These are phyloP conservation scores for Drechmeria coniospora DNA, from an alignment of 2,329 filamentous ascomycete species.

Conservation along the genomic window DNA sequence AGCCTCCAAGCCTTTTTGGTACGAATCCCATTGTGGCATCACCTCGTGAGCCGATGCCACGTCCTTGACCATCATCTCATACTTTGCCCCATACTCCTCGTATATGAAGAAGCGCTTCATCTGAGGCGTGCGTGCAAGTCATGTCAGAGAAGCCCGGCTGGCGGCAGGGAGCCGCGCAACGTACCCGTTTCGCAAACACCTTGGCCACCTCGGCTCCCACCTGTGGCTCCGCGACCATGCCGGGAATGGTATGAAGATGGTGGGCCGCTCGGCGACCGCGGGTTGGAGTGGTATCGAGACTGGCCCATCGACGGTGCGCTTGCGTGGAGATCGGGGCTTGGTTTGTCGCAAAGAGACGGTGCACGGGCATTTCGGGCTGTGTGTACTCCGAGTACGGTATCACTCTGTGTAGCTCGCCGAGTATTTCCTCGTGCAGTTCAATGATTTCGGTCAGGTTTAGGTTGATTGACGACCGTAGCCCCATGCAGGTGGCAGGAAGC, in stretches of 20 bases:
- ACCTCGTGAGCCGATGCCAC: slow-evolving; percentile 52
- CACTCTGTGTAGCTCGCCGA: slow-evolving; percentile 55
- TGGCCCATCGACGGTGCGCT: slow-evolving; percentile 31
- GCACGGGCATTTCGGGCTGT: slow-evolving; percentile 16
- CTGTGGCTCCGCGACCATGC: slow-evolving; percentile 41
- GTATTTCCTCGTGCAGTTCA: slow-evolving; percentile 67
- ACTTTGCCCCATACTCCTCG: slow-evolving; percentile 82
- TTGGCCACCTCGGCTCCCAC: slow-evolving; percentile 45
- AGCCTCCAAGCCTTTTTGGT: slow-evolving; percentile 74
- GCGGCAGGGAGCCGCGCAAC: slow-evolving; percentile 1
- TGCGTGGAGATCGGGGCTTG: slow-evolving; percentile 1
- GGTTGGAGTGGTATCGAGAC: slow-evolving; percentile 29
- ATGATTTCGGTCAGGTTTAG: slow-evolving; percentile 67
- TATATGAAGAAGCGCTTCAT: slow-evolving; percentile 74
- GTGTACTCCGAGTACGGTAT: slow-evolving; percentile 55
- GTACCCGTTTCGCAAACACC: slow-evolving; percentile 43
- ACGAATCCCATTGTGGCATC: slow-evolving; percentile 59
- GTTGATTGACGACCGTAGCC: slow-evolving; percentile 58
- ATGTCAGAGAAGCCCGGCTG: neutral
- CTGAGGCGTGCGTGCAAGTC: slow-evolving; percentile 30
- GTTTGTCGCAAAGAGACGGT: slow-evolving; percentile 5
- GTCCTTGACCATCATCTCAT: slow-evolving; percentile 71
- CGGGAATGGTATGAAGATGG: slow-evolving; percentile 31
- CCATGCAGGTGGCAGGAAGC: slow-evolving; percentile 47
- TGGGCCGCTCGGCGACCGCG: slow-evolving; percentile 21